A percentile compares a stretch with the other conserved stretches of the same genome.
Evolutionary conservation across 371 early-diverging fungal species (phyloP).

Genomic region (Rhizomucor pusillus): DNA sequence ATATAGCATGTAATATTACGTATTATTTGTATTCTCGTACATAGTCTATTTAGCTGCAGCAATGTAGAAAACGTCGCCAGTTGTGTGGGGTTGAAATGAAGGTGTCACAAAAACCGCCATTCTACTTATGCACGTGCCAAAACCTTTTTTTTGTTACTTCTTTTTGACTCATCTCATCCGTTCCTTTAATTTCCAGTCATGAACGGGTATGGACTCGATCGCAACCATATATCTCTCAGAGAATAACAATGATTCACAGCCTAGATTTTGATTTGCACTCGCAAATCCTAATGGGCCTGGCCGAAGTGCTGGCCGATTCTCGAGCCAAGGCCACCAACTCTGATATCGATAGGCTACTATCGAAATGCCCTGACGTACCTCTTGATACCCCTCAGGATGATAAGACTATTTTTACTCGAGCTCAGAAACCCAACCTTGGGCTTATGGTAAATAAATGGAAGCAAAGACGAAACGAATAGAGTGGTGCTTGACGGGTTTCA

Average conservation of each 20-base stretch:
- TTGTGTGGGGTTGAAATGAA: too few species aligned
- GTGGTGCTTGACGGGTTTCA: conserved; percentile 1
- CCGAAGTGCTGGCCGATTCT: conserved; percentile 49
- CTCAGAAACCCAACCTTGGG: conserved; percentile 8
- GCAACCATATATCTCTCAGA: not conserved
- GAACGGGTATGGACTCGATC: conserved; percentile 3
- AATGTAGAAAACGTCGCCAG: too few species aligned
- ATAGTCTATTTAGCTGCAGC: too few species aligned
- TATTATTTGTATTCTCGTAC: too few species aligned
- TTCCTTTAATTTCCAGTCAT: conserved; percentile 3
- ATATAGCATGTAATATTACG: too few species aligned
- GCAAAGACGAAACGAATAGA: not conserved
- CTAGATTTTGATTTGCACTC: conserved; percentile 44
- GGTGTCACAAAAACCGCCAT: too few species aligned
- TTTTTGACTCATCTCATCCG: not conserved
- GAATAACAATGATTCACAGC: conserved; percentile 1
- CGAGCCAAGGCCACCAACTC: conserved; percentile 30
- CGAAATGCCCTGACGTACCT: conserved; percentile 38
- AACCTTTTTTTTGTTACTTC: not conserved
- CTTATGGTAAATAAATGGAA: conserved; percentile 20
- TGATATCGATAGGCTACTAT: conserved; percentile 33
- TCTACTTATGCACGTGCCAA: too few species aligned
- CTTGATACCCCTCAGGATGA: conserved; percentile 16
- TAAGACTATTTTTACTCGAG: conserved; percentile 18
- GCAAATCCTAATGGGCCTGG: conserved; percentile 59